A percentile compares a stretch with the other conserved stretches of the same genome.
Conservation (phyloP, 2,329 filamentous ascomycete genomes). For the Lachnellula suecica region DNA sequence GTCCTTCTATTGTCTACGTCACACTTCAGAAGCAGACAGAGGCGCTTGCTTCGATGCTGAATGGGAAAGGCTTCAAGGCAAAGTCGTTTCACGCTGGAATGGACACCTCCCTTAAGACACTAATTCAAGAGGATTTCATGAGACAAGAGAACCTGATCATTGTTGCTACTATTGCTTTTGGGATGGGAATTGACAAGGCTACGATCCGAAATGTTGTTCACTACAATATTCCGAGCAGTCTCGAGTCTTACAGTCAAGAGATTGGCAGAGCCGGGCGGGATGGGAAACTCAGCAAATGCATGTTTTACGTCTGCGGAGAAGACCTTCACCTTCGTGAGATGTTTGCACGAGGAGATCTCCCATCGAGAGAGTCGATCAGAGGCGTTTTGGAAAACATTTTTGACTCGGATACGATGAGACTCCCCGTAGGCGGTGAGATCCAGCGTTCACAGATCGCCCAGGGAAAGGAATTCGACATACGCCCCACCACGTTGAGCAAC, state of each 20-base stretch:
- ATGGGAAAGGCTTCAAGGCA: slow-evolving; percentile 39
- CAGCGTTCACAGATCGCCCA: slow-evolving; percentile 46
- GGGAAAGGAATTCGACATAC: slow-evolving; percentile 52
- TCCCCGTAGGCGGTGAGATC: slow-evolving; percentile 42
- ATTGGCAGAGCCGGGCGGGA: slow-evolving; percentile 56
- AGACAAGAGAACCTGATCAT: slow-evolving; percentile 43
- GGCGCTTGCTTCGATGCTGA: slow-evolving; percentile 39
- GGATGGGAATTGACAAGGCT: slow-evolving; percentile 59
- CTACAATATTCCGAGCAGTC: slow-evolving; percentile 48
- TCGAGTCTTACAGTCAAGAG: slow-evolving; percentile 59
- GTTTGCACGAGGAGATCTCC: slow-evolving; percentile 59
- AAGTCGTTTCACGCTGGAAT: slow-evolving; percentile 52
- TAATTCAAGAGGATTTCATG: slow-evolving; percentile 54
- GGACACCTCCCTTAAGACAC: slow-evolving; percentile 42
- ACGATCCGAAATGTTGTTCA: slow-evolving; percentile 56
- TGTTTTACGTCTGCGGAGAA: slow-evolving; percentile 56
- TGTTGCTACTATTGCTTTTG: slow-evolving; percentile 57
- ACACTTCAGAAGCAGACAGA: slow-evolving; percentile 56
- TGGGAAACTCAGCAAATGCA: slow-evolving; percentile 51
- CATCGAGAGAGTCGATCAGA: slow-evolving; percentile 48
- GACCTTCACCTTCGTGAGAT: slow-evolving; percentile 59
- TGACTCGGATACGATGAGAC: slow-evolving; percentile 30
- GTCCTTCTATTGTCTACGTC: slow-evolving; percentile 60
- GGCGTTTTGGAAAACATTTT: slow-evolving; percentile 53
- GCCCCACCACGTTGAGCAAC: slow-evolving; percentile 46